phyloP scores from a whole-genome alignment of 2,329 filamentous ascomycete genomes.

The Ciborinia camelliae region DNA sequence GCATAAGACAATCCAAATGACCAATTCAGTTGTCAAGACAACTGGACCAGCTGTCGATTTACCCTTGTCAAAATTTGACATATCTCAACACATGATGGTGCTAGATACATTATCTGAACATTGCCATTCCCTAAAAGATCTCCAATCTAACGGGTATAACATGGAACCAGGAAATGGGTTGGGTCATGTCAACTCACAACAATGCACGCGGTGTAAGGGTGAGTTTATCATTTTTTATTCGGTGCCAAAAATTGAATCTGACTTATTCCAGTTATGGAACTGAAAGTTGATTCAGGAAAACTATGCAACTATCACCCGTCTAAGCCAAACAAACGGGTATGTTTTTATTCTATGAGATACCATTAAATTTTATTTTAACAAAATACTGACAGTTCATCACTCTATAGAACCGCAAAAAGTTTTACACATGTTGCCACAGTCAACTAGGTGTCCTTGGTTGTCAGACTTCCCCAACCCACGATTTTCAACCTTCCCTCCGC shows the following conservation, averaged over 20 bases:
- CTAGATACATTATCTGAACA: constrained; percentile 19
- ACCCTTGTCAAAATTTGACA: constrained; percentile 21
- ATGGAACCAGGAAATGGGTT: constrained; percentile 18
- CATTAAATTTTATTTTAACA: too few species aligned
- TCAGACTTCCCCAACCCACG: constrained; percentile 21
- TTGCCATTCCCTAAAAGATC: constrained; percentile 23
- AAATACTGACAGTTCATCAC: constrained; percentile 7
- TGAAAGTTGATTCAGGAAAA: background rate
- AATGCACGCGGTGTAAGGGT: constrained; percentile 25
- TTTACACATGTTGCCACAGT: constrained; percentile 23
- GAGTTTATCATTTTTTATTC: constrained; percentile 13
- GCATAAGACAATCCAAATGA: too few species aligned
- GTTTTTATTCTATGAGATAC: constrained; percentile 16
- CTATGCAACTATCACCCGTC: constrained; percentile 23
- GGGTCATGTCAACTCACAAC: constrained; percentile 19
- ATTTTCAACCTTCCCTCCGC: constrained; percentile 22
- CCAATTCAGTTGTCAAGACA: too few species aligned
- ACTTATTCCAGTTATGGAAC: constrained; percentile 17
- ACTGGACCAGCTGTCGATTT: background rate
- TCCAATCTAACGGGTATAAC: constrained; percentile 20
- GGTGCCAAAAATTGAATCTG: background rate
- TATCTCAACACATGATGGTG: constrained; percentile 17
- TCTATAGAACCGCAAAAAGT: constrained; percentile 20
- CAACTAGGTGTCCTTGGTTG: constrained; percentile 15
- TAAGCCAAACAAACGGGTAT: constrained; percentile 24